These are phyloP conservation scores for Tuber indicum DNA, from an alignment of 495 filamentous ascomycete genomes.

Conservation along the genomic window DNA sequence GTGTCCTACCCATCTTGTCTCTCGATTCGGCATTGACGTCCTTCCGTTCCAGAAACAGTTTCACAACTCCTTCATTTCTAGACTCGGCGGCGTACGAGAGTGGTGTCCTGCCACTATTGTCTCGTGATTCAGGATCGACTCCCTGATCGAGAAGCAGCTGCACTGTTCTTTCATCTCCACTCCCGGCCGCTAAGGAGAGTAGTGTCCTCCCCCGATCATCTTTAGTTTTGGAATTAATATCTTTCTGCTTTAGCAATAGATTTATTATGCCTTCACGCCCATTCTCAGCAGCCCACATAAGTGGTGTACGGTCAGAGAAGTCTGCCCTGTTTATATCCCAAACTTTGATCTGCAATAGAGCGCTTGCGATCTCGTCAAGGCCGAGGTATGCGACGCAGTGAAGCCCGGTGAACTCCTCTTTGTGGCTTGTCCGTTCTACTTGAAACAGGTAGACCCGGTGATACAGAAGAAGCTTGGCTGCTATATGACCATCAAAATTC, in stretches of 20 bases:
- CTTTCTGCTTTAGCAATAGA: conserved; percentile 31
- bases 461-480: too few species aligned
- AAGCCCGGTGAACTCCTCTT: too few species aligned
- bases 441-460: too few species aligned
- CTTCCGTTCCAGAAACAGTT: conserved; percentile 29
- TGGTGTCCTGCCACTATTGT: conserved; percentile 2
- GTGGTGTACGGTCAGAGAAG: conserved; percentile 23
- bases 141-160: conserved; percentile 7
- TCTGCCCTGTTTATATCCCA: not conserved
- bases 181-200: conserved; percentile 43
- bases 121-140: not conserved
- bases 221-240: conserved; percentile 16
- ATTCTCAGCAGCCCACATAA: conserved; percentile 36
- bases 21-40: conserved; percentile 12
- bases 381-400: not conserved
- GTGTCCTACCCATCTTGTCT: conserved; percentile 39
- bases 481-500: too few species aligned
- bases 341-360: not conserved
- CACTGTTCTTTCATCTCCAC: conserved; percentile 43
- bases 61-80: conserved; percentile 32
- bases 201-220: conserved; percentile 41
- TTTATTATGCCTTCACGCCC: conserved; percentile 39
- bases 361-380: not conserved
- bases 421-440: too few species aligned
- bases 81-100: conserved; percentile 10